phyloP scores from a whole-genome alignment of 2,329 filamentous ascomycete genomes.

The Fusarium scirpi region DNA sequence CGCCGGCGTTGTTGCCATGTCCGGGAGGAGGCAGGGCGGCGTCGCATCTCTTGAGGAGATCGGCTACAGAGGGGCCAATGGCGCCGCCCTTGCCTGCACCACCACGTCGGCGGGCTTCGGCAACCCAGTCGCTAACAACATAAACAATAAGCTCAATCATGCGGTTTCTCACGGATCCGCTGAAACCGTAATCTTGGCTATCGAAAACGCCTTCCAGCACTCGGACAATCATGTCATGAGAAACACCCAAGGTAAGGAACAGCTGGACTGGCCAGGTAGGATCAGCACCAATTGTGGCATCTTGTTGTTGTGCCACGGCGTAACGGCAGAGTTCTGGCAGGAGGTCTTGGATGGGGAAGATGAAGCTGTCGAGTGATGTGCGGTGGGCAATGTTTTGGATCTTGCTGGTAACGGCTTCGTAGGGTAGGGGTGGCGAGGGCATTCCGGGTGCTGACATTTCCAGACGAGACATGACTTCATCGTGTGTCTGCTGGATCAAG shows the following conservation, averaged over 20 bases:
- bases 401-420: constrained; percentile 75
- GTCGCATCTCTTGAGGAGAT: constrained; percentile 65
- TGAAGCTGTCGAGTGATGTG: constrained; percentile 72
- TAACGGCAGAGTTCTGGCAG: constrained; percentile 74
- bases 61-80: constrained; percentile 60
- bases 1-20: constrained; percentile 59
- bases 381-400: constrained; percentile 74
- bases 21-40: constrained; percentile 56
- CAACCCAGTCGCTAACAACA: constrained; percentile 62
- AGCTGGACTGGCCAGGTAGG: constrained; percentile 68
- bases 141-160: constrained; percentile 68
- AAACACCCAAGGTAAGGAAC: constrained; percentile 67
- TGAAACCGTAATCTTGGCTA: constrained; percentile 70
- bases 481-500: constrained; percentile 79
- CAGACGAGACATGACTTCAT: constrained; percentile 61
- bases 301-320: constrained; percentile 68
- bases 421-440: constrained; percentile 66
- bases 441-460: constrained; percentile 57
- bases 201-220: constrained; percentile 69
- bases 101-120: constrained; percentile 62
- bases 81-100: constrained; percentile 55
- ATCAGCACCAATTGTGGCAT: constrained; percentile 68
- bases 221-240: constrained; percentile 67
- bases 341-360: constrained; percentile 72
- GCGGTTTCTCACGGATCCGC: constrained; percentile 60